Conservation (phyloP, 2,329 filamentous ascomycete species). For the Knufia fluminis region DNA sequence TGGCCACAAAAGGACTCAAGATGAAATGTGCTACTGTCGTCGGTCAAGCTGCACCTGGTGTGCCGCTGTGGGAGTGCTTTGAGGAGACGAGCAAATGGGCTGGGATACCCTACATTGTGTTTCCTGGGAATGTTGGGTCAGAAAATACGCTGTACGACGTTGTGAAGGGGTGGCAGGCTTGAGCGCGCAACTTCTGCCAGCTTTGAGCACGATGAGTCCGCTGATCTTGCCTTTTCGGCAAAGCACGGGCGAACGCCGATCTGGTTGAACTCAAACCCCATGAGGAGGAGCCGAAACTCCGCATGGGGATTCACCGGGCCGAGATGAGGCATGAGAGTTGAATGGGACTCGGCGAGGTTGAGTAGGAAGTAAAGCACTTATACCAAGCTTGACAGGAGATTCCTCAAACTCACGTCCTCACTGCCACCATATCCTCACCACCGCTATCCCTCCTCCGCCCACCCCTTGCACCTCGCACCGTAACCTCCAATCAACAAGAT, state of each 20-base stretch:
- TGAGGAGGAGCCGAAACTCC: too few relatives aligned
- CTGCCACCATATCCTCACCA: too few relatives aligned
- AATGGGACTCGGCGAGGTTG: too few relatives aligned
- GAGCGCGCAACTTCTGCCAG: too few relatives aligned
- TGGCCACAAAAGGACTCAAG: conserved; percentile 47
- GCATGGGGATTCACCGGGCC: not conserved
- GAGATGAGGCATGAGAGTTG: not conserved
- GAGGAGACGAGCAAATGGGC: conserved; percentile 43
- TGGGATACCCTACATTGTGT: conserved; percentile 41
- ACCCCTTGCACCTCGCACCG: too few relatives aligned
- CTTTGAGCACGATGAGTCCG: too few relatives aligned
- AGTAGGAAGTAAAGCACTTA: too few relatives aligned
- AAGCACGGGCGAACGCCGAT: not conserved
- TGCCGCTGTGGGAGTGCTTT: conserved; percentile 51
- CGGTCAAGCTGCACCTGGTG: conserved; percentile 49
- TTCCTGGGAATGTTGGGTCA: conserved; percentile 50
- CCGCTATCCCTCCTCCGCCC: too few relatives aligned
- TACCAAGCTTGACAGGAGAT: too few relatives aligned
- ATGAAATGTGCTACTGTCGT: conserved; percentile 47
- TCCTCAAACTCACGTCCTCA: too few relatives aligned
- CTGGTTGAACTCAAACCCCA: not conserved
- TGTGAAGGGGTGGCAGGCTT: conserved; percentile 31
- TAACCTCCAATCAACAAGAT: conserved; percentile 20
- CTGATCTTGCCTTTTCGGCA: too few relatives aligned
- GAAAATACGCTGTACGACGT: conserved; percentile 40